Evolutionary conservation across 345 rosid species (phyloP), one percentile per base, ranked within the genome.

Genomic region (Pugionium dolabratum): DNA sequence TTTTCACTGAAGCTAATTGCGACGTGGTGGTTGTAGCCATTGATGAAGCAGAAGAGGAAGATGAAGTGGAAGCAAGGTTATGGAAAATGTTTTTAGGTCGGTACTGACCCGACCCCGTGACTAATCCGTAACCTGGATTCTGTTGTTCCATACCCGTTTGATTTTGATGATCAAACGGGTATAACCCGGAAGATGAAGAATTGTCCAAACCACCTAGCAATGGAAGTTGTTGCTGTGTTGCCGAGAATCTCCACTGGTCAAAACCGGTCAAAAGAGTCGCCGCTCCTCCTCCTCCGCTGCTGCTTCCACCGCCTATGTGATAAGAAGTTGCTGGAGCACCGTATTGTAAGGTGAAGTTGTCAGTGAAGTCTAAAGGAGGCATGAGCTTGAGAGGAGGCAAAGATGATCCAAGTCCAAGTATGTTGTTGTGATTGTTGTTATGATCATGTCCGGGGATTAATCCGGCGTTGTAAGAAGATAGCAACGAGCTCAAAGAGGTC

Each of bases 401-500:
- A 61, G 77, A 74, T 67, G 77, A 74, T 32, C 73, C 73, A 49
- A 74, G 77, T 28, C 69, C 77, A 54, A 74, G 64, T 46, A 74
- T 47, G 69, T 59, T 73, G 58, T 44, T 69, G 46, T 58, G 58
- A 8, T 67, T 48, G 64, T 41, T 69, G 71, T 72, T 65, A 50
- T 74, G 69, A 40, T 67, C 64, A 54, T 74, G 73, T 40, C 77
- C 73, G 1, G 77, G 72, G 52, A 74, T 74, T 36, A 74, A 27
- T 46, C 77, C 77, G 6, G 73, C 69, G 77, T 74, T 74, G 64
- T 74, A 74, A 47, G 77, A 74, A 54, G 77, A 73, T 1, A 73
- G 53, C 63, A 73, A 53, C 35, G 77, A 66, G 72, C 76, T 73
- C 7, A 73, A 8, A 52, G 76, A 73, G 2, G 77, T 34, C 0